These are phyloP conservation scores for Trametes pubescens DNA, from an alignment of 1,284 basidiomycete species.

Conservation along the genomic window DNA sequence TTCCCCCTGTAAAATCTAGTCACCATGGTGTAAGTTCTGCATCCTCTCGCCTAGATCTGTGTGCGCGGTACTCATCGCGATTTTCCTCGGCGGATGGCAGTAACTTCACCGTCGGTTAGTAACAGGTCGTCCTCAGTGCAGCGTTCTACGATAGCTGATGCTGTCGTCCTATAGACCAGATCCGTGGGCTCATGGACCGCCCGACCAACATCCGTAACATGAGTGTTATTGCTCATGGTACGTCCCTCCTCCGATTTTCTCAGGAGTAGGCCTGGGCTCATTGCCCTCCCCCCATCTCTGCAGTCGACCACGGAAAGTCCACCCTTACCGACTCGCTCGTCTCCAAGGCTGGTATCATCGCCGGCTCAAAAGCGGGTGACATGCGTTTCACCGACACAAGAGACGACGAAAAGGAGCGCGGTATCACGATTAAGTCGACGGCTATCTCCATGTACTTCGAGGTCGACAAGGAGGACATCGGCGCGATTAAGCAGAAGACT, in stretches of 20 bases:
- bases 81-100: slow-evolving; percentile 49
- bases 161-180: slow-evolving; percentile 69
- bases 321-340: slow-evolving; percentile 99
- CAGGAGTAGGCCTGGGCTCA: slow-evolving; percentile 13
- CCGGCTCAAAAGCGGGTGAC: slow-evolving; percentile 94
- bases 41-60: slow-evolving; percentile 25
- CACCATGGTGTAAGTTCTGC: slow-evolving; percentile 77
- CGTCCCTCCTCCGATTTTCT: slow-evolving; percentile 41
- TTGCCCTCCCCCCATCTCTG: slow-evolving; percentile 23
- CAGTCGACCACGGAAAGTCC: slow-evolving; percentile 99
- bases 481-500: slow-evolving; percentile 92
- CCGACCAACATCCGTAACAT: slow-evolving; percentile 98
- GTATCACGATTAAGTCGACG: slow-evolving; percentile 99
- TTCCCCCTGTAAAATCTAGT: slow-evolving; percentile 53
- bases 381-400: slow-evolving; percentile 98
- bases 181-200: slow-evolving; percentile 89
- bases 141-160: slow-evolving; percentile 8
- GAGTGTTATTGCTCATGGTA: slow-evolving; percentile 96
- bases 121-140: not conserved
- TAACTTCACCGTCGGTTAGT: slow-evolving; percentile 89
- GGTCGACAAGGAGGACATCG: slow-evolving; percentile 89
- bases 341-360: slow-evolving; percentile 99
- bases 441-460: slow-evolving; percentile 99
- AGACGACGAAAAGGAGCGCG: slow-evolving; percentile 99
- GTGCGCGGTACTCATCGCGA: slow-evolving; percentile 44